A percentile compares a stretch with the other conserved stretches of the same genome.
phyloP scores from a whole-genome alignment of 1,284 basidiomycete genomes.

The Ustilago bromivora region DNA sequence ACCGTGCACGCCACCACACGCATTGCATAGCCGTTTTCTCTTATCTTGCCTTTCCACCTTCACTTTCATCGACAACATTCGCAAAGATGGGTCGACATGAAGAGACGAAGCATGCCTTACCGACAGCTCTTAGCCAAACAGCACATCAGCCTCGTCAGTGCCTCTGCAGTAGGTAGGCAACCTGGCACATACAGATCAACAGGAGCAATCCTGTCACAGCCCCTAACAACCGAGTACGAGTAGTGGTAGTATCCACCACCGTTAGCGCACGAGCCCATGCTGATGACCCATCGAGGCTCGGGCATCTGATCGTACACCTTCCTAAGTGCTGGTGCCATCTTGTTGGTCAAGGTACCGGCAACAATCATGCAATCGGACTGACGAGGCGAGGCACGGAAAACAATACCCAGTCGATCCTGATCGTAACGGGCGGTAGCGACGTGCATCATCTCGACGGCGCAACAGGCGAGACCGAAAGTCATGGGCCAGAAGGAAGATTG shows the following conservation, averaged over 20 bases:
- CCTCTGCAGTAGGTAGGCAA: constrained; percentile 89
- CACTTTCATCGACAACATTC: background rate
- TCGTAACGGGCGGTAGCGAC: constrained; percentile 99
- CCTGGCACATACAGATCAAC: constrained; percentile 91
- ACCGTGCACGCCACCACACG: constrained; percentile 10
- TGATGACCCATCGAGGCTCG: constrained; percentile 85
- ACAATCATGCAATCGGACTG: constrained; percentile 99
- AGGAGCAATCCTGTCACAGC: constrained; percentile 98
- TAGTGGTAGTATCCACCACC: constrained; percentile 96
- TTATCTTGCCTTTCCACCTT: constrained; percentile 2
- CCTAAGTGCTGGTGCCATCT: constrained; percentile 85
- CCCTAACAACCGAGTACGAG: constrained; percentile 97
- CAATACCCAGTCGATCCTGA: constrained; percentile 95
- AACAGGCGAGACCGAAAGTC: constrained; percentile 98
- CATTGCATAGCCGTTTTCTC: background rate
- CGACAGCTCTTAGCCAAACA: background rate
- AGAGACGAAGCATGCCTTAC: constrained; percentile 12
- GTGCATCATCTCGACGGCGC: constrained; percentile 91
- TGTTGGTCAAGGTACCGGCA: constrained; percentile 98
- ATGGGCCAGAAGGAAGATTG: constrained; percentile 99
- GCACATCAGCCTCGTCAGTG: constrained; percentile 69
- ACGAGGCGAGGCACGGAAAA: constrained; percentile 97
- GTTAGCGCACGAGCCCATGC: constrained; percentile 99
- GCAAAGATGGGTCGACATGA: constrained; percentile 14
- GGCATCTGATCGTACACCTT: constrained; percentile 69